phyloP scores from a whole-genome alignment of 2,329 filamentous ascomycete genomes.

The Trichoderma sp. region DNA sequence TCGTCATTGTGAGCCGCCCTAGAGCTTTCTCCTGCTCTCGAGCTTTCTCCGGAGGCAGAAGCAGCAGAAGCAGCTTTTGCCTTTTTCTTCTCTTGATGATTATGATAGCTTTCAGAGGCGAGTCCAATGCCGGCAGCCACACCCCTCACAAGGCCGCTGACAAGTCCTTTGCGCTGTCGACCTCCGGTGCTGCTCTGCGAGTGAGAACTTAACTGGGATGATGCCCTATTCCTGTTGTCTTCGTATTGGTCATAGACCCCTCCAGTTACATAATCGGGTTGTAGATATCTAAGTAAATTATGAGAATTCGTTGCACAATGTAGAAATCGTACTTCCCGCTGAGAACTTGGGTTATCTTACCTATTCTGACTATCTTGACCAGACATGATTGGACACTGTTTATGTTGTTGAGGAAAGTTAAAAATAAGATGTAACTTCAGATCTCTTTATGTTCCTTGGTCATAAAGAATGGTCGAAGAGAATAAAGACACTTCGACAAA shows the following conservation, averaged over 20 bases:
- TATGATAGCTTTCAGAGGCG: conserved; percentile 16
- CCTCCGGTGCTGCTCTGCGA: background rate
- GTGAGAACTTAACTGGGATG: background rate
- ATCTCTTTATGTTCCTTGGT: background rate
- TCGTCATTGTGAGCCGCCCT: background rate
- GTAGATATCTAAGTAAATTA: background rate
- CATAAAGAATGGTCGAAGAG: background rate
- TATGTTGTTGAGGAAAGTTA: background rate
- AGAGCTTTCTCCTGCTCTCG: background rate
- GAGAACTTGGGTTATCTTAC: background rate
- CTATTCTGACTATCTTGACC: background rate
- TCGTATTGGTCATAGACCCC: background rate
- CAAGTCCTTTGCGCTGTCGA: conserved; percentile 2
- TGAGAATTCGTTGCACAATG: background rate
- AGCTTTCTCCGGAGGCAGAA: background rate
- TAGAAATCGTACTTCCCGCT: background rate
- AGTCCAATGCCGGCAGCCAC: conserved; percentile 16
- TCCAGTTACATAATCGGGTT: background rate
- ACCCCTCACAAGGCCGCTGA: conserved; percentile 1
- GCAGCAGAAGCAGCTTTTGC: background rate
- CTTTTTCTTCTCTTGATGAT: conserved; percentile 16
- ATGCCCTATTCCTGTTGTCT: background rate
- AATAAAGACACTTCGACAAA: background rate
- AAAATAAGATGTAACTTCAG: background rate
- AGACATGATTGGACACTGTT: background rate